Evolutionary conservation across 148 eudicot genomes (phyloP).

Genomic region (Diospyros lotus): DNA sequence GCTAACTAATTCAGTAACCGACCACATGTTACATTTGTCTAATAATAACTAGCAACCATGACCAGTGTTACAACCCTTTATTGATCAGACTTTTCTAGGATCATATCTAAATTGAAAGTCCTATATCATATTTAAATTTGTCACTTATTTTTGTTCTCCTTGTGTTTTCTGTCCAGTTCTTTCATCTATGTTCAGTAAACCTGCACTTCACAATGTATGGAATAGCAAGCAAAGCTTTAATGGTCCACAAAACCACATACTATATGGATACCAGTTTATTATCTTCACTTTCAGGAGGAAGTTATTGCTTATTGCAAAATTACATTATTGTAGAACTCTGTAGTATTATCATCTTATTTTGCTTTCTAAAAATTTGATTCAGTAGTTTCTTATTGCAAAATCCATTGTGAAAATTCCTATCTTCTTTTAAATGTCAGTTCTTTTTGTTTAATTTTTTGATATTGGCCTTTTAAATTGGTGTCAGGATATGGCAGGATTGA

Average conservation of each 20-base stretch:
- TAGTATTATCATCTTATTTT: not conserved
- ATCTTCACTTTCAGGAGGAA: not conserved
- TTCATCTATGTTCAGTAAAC: no score
- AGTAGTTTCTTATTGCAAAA: not conserved
- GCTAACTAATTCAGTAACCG: no score
- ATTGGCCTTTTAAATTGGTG: slow-evolving; percentile 18
- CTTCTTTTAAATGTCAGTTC: not conserved
- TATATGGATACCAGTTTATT: slow-evolving; percentile 31
- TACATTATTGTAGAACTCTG: not conserved
- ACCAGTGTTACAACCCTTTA: no score
- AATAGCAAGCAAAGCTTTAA: no score
- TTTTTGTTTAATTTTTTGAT: slow-evolving; percentile 1
- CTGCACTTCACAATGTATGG: no score
- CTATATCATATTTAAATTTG: no score
- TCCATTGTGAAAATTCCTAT: not conserved
- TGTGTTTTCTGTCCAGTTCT: no score
- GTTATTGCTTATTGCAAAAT: not conserved
- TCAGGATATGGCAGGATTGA: slow-evolving; percentile 99
- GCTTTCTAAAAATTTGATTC: not conserved
- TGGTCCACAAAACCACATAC: not conserved
- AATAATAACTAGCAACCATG: no score
- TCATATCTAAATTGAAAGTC: no score
- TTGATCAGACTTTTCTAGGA: no score
- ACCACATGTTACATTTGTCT: no score
- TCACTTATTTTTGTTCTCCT: no score